Base-by-base conservation (phyloP, 1,139 yeast genomes). In the Suhomyces chickasaworum region DNA sequence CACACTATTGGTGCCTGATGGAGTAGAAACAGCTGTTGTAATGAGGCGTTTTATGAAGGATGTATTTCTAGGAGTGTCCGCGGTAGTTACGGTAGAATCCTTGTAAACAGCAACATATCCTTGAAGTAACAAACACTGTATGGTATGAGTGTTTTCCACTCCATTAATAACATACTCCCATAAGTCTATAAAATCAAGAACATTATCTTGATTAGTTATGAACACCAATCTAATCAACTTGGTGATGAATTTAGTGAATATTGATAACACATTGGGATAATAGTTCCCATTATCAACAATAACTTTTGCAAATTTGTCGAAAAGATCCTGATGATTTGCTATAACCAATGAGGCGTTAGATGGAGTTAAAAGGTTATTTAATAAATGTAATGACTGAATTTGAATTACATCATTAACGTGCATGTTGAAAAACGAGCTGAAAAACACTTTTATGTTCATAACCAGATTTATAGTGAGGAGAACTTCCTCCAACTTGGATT, bases 331-430 rank as follows among this genome's bases (percentile, higher is more conserved):
- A 29, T 42, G 32, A 18, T 52, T 53, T 10, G 39, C 44, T 9
- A 51, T 15, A 17, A 53, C 49, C 20, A 51, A 50, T 8, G 27
- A 29, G 2, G 59, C 36, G 2, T 62, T 53, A 4, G 27, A 20
- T 7, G 47, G 36, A 3, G 64, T 60, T 17, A 62, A 30, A 30
- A 59, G 54, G 49, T 74, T 71, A 37, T 59, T 66, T 46, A 73
- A 55, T 49, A 70, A 53, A 54, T 73, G 78, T 37, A 69, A 57
- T 1, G 70, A 63, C 54, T 75, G 80, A 39, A 61, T 61, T 49
- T 71, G 77, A 3, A 75, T 60, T 4, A 73, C 62, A 52, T 75
- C 79, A 20, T 58, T 60, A 46, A 70, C 63, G 2, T 48, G 53
- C 33, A 53, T 50, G 18, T 53, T 44, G 45, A 70, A 63, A 41